Conservation (phyloP, 441 rosid genomes). For the Pelargonium exstipulatum region DNA sequence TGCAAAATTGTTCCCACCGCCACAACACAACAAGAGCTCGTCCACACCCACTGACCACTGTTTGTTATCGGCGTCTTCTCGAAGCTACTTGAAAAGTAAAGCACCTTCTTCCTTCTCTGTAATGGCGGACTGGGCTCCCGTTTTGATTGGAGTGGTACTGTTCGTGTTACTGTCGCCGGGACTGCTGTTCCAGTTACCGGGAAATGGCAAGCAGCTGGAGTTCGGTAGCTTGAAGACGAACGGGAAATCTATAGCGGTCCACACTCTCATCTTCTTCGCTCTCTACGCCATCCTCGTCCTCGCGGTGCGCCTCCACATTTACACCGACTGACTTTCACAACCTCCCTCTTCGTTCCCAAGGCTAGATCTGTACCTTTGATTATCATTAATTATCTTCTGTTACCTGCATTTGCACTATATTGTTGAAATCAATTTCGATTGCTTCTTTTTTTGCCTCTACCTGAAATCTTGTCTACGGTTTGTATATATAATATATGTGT, state of each 20-base stretch:
- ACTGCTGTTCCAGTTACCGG: slow-evolving; percentile 69
- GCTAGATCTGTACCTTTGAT: slow-evolving; percentile 11
- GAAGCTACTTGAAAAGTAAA: no score
- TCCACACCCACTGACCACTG: no score
- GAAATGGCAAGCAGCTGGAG: slow-evolving; percentile 49
- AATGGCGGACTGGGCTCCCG: slow-evolving; percentile 97
- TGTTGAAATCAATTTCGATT: not conserved
- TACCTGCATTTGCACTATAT: not conserved
- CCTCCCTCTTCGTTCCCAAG: slow-evolving; percentile 13
- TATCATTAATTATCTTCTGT: not conserved
- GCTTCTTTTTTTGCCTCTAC: not conserved
- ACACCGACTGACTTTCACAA: slow-evolving; percentile 39
- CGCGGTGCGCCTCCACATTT: slow-evolving; percentile 73
- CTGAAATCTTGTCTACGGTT: no score
- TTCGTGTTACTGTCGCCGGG: slow-evolving; percentile 86
- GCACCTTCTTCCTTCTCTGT: no score
- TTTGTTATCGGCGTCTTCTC: no score
- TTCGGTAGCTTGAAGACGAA: slow-evolving; percentile 85
- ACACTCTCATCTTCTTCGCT: slow-evolving; percentile 76
- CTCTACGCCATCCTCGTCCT: slow-evolving; percentile 61
- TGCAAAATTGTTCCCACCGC: no score
- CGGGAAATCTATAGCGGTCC: slow-evolving; percentile 78
- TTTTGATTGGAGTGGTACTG: slow-evolving; percentile 67
- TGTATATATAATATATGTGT: no score
- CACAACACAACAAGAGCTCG: no score